Evolutionary conservation across 768 basidiomycete genomes (phyloP), one percentile per base, ranked within the genome.

Genomic region (Amylocystis lapponica): DNA sequence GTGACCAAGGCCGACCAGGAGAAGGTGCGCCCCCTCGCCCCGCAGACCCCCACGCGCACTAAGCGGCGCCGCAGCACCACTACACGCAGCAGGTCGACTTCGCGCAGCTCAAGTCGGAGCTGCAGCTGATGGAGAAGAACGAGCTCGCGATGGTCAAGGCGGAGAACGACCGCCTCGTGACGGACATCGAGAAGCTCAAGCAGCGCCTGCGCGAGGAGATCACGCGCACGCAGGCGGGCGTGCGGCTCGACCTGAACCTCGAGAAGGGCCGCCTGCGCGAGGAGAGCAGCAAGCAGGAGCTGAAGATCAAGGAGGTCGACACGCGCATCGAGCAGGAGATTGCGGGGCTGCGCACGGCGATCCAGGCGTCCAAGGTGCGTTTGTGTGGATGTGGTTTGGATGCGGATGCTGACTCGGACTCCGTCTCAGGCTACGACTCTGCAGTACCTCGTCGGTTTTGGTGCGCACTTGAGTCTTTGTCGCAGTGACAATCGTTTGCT

Each of bases 31-130:
- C 27, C 16, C 17, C 22, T 19, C 12, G 16, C 27, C 32, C 21
- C 17, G 8, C 23, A 29, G 27, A 73, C 60, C 22, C 13, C 29
- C 12, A 17, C 22, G 20, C 48, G 37, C 30, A 19, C 8, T 45
- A 5, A 19, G 25, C 22, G 23, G 23, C 25, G 25, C 14, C 26
- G 13, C 48, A 92, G 90, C 83, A 88, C 54, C 87, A 90, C 55
- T 93, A 93, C 63, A 92, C 88, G 22, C 91, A 94, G 59, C 89
- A 93, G 67, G 94, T 98, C 45, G 94, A 97, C 66, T 96, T 97
- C 63, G 88, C 93, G 3, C 88, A 92, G 62, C 82, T 94, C 50
- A 96, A 96, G 69, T 94, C 92, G 17, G 95, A 96, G 63, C 75
- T 99, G 22, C 89, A 97, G 64, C 70, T 98, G 27, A 90, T 88